phyloP scores from a whole-genome alignment of 1,139 yeast species.

The Taphrina sp. region DNA sequence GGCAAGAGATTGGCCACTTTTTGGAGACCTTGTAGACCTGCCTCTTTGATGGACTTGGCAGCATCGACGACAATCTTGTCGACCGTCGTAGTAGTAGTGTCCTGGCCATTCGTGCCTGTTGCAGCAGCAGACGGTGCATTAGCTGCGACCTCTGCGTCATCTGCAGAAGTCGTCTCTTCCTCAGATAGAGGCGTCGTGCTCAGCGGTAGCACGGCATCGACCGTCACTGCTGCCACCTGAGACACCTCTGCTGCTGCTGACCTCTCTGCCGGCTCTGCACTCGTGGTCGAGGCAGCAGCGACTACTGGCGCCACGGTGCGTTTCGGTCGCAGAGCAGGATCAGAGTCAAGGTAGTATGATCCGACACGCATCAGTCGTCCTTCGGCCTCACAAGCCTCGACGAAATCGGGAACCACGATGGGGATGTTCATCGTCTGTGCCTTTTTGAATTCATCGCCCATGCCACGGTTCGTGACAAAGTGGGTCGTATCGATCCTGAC shows the following conservation, averaged over 20 bases:
- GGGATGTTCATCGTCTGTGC: constrained; percentile 90
- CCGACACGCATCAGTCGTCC: constrained; percentile 90
- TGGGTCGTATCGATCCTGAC: constrained; percentile 93
- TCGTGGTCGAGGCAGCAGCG: background rate
- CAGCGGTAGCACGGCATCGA: background rate
- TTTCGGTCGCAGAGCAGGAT: constrained; percentile 21
- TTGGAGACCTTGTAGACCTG: too few relatives aligned
- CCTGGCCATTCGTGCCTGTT: too few relatives aligned
- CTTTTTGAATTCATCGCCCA: constrained; percentile 63
- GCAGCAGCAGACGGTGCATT: too few relatives aligned
- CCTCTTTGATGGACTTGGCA: too few relatives aligned
- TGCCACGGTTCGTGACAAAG: constrained; percentile 73
- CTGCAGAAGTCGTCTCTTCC: background rate
- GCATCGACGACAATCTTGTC: too few relatives aligned
- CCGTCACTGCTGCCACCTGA: background rate
- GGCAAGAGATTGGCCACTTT: too few relatives aligned
- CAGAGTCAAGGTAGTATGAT: constrained; percentile 64
- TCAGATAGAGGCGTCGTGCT: background rate
- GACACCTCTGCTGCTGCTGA: too few relatives aligned
- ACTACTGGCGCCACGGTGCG: constrained; percentile 1
- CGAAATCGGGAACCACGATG: constrained; percentile 93
- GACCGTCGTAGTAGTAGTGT: too few relatives aligned
- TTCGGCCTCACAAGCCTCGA: constrained; percentile 88
- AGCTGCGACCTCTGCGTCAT: background rate
- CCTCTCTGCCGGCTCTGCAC: background rate